Conservation (phyloP, 1,139 yeast species). For the Yamadazyma atmosphaerica region DNA sequence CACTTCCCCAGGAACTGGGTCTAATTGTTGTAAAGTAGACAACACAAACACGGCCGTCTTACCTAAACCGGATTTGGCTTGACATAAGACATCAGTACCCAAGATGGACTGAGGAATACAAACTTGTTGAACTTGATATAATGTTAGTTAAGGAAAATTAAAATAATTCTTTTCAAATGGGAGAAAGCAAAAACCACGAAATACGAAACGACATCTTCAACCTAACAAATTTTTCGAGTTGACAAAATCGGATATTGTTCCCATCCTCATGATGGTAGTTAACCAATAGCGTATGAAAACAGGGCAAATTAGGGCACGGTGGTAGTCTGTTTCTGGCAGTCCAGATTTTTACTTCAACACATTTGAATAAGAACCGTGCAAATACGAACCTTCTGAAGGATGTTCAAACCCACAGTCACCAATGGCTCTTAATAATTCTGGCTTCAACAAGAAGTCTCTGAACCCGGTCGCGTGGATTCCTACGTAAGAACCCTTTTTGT, state of each 20-base stretch:
- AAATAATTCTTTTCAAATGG: constrained; percentile 1
- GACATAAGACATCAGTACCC: constrained; percentile 97
- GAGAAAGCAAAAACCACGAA: too few relatives aligned
- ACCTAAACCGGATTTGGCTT: constrained; percentile 99
- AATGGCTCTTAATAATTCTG: constrained; percentile 94
- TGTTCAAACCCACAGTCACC: constrained; percentile 99
- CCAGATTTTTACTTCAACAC: not conserved
- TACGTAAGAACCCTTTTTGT: constrained; percentile 95
- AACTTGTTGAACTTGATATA: constrained; percentile 81
- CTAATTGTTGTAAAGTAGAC: constrained; percentile 94
- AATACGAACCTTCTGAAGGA: constrained; percentile 93
- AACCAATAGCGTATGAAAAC: too few relatives aligned
- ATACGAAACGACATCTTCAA: too few relatives aligned
- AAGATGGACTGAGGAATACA: constrained; percentile 98
- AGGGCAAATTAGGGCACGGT: constrained; percentile 3
- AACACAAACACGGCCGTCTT: constrained; percentile 97
- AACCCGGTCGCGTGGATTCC: constrained; percentile 98
- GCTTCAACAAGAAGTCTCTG: constrained; percentile 95
- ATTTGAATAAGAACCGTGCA: not conserved
- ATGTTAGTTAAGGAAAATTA: constrained; percentile 3
- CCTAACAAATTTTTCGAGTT: too few relatives aligned
- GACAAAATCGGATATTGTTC: too few relatives aligned
- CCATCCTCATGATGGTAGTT: too few relatives aligned
- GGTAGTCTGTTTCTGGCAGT: constrained; percentile 2
- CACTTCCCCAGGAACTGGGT: constrained; percentile 96